Conservation (phyloP, 805 yeast species). For the Yarrowia sp. region DNA sequence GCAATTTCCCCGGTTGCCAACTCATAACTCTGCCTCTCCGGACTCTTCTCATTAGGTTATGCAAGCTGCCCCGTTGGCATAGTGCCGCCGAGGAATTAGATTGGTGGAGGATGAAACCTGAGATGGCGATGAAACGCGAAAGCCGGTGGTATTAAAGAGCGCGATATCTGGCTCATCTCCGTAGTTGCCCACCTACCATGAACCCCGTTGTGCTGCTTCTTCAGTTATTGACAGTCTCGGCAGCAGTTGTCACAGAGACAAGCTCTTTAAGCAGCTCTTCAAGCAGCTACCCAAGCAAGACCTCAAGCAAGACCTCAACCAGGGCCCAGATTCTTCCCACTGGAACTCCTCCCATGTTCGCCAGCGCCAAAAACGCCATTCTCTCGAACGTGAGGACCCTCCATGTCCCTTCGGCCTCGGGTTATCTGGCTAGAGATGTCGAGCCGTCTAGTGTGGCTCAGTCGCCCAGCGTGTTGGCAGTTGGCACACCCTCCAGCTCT, state of each 20-base stretch:
- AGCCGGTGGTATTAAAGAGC: background rate
- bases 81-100: constrained; percentile 33
- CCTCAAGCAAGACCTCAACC: background rate
- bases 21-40: too few species aligned
- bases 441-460: background rate
- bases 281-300: background rate
- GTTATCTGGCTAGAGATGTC: background rate
- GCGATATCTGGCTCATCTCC: too few species aligned
- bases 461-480: background rate
- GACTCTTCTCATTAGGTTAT: constrained; percentile 11
- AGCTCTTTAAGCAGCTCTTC: background rate
- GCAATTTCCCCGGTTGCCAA: too few species aligned
- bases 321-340: constrained; percentile 23
- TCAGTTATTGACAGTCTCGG: background rate
- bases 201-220: background rate
- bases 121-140: constrained; percentile 4
- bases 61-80: constrained; percentile 20
- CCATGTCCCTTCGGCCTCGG: background rate
- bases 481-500: too few species aligned
- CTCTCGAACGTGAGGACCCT: background rate
- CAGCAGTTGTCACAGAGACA: background rate
- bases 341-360: constrained; percentile 15
- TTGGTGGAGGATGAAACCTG: constrained; percentile 4
- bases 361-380: constrained; percentile 5
- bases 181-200: background rate